Conservation (phyloP, 352 stramenopile species). For the Globisporangium yorkense region DNA sequence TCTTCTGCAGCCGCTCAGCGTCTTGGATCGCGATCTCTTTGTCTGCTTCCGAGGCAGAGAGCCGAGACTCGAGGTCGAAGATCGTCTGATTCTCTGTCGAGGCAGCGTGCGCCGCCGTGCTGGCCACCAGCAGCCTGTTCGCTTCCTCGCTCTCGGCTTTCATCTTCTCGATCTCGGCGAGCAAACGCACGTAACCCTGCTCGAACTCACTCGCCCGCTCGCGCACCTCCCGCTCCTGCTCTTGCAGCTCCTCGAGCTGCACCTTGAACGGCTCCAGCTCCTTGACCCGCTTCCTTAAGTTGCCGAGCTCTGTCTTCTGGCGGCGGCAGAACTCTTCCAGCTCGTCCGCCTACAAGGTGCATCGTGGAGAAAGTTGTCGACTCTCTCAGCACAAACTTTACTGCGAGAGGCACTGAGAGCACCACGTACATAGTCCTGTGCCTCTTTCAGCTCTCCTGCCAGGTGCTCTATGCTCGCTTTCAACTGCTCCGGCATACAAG, state of each 20-base stretch:
- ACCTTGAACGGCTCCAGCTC: slow-evolving; percentile 24
- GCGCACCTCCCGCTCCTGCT: slow-evolving; percentile 32
- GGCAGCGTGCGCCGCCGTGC: slow-evolving; percentile 36
- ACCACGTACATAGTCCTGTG: slow-evolving; percentile 38
- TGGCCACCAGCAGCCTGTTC: slow-evolving; percentile 37
- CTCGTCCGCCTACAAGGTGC: slow-evolving; percentile 26
- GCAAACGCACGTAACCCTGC: slow-evolving; percentile 51
- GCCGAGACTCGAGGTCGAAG: slow-evolving; percentile 56
- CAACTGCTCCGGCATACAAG: slow-evolving; percentile 9
- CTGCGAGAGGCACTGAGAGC: no score
- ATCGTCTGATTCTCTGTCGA: slow-evolving; percentile 49
- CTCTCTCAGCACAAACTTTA: no score
- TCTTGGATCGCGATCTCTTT: slow-evolving; percentile 57
- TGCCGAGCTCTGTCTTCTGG: slow-evolving; percentile 20
- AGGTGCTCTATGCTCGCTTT: slow-evolving; percentile 38
- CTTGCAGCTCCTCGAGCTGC: slow-evolving; percentile 26
- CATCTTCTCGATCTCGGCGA: slow-evolving; percentile 43
- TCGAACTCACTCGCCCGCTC: slow-evolving; percentile 55
- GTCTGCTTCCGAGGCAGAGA: slow-evolving; percentile 52
- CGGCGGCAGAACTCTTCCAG: slow-evolving; percentile 29
- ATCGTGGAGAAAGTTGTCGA: neutral
- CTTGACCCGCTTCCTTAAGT: slow-evolving; percentile 20
- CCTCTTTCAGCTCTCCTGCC: slow-evolving; percentile 39
- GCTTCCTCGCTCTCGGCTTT: slow-evolving; percentile 45
- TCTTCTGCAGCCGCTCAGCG: slow-evolving; percentile 39